A percentile compares a stretch with the other conserved stretches of the same genome.
These are phyloP conservation scores for Polygonum aviculare DNA, from an alignment of 148 eudicot genomes.

Conservation along the genomic window DNA sequence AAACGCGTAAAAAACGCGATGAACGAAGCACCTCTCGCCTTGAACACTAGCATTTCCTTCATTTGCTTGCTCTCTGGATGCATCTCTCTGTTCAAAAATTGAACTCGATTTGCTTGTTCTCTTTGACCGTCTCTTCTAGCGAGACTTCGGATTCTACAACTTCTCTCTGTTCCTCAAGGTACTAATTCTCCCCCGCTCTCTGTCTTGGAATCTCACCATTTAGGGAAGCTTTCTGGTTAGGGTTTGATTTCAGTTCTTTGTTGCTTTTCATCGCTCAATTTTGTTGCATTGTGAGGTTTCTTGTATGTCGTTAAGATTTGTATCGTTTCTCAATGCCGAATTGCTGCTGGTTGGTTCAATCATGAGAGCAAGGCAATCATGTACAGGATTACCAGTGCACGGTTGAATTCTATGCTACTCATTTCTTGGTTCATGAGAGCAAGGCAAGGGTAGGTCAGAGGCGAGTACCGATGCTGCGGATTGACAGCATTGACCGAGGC, in stretches of 20 bases:
- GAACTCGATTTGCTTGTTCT: not conserved
- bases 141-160: not conserved
- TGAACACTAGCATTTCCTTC: not conserved
- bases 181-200: not conserved
- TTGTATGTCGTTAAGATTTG: not conserved
- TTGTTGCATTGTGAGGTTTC: not conserved
- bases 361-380: too few relatives aligned
- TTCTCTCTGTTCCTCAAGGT: not conserved
- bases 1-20: not conserved
- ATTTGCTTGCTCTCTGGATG: not conserved
- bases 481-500: slow-evolving; percentile 71
- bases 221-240: not conserved
- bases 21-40: not conserved
- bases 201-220: not conserved
- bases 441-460: slow-evolving; percentile 79
- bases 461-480: slow-evolving; percentile 73
- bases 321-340: not conserved
- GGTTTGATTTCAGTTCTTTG: not conserved
- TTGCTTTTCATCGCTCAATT: not conserved
- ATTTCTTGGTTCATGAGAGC: slow-evolving; percentile 87
- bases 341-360: slow-evolving; percentile 1
- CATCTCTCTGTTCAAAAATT: not conserved
- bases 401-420: slow-evolving; percentile 20
- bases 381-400: not conserved
- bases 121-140: not conserved